phyloP scores from a whole-genome alignment of 2,329 filamentous ascomycete genomes.

The Aspergillus novoparasiticus region DNA sequence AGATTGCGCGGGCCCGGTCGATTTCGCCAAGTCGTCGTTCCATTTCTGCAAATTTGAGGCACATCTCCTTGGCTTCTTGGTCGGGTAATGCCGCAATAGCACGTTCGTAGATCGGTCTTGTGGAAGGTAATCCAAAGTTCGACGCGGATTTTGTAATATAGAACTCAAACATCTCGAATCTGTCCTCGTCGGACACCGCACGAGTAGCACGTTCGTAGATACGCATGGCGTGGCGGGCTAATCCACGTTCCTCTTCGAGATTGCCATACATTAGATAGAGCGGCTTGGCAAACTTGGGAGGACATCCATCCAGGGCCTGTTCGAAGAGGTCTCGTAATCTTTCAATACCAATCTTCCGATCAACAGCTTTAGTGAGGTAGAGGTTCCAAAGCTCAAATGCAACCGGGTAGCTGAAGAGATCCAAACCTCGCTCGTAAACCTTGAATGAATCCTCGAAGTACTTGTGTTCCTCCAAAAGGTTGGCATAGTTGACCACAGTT shows the following conservation, averaged over 20 bases:
- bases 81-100: conserved; percentile 94
- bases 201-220: conserved; percentile 97
- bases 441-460: conserved; percentile 99
- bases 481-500: conserved; percentile 98
- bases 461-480: conserved; percentile 87
- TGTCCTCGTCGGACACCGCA: conserved; percentile 90
- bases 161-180: conserved; percentile 97
- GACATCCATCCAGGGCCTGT: conserved; percentile 92
- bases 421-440: conserved; percentile 90
- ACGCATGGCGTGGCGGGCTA: conserved; percentile 95
- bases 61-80: conserved; percentile 93
- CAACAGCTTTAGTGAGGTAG: conserved; percentile 95
- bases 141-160: conserved; percentile 99
- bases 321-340: conserved; percentile 93
- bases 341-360: conserved; percentile 94
- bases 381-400: conserved; percentile 99
- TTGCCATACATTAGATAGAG: conserved; percentile 99
- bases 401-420: conserved; percentile 98
- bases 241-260: conserved; percentile 89
- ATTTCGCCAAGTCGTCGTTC: conserved; percentile 89
- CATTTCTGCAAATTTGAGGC: conserved; percentile 98
- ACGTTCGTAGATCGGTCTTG: conserved; percentile 91
- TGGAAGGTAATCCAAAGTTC: conserved; percentile 95
- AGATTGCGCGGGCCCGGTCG: conserved; percentile 91
- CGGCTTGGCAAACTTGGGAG: conserved; percentile 92